Base-by-base conservation (phyloP, 495 filamentous ascomycete species). In the Umbilicaria muhlenbergii region DNA sequence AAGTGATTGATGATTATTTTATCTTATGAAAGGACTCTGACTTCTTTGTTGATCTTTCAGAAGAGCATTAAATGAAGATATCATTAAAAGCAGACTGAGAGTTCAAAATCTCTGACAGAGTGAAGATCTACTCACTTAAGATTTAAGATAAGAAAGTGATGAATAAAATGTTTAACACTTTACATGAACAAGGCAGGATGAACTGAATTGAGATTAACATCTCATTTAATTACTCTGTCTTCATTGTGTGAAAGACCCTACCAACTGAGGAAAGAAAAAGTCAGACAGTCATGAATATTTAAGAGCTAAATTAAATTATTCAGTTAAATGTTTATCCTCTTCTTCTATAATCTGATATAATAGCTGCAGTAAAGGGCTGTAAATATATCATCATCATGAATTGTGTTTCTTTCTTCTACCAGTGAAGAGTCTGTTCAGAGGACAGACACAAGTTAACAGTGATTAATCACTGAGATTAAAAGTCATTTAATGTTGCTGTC, bases 301-400 rank as follows among this genome's bases (percentile, higher is more conserved):
- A 38, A 18, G 33, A 16, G n/a, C 17, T 48, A 16, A 48, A 48
- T 44, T 32, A 38, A 18, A 42, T 47, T 3, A 42, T 24, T 3
- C 8, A 28, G 13, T 5, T 16, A 2, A 24, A 48, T 32, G 5
- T 34, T 5, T 44, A 48, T 32, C 34, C 41, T 5, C n/a, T 43
- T 33, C 21, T 32, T 21, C 21, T 48, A 38, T 32, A 48, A 37
- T 31, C 41, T 7, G 31, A 48, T 44, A 34, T 48, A 37, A 48
- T 35, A 18, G 6, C n/a, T 21, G 18, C 24, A 18, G 35, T 48
- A 12, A 16, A 32, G 18, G 32, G 21, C 19, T 14, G 15, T 31
- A 38, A 17, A 44, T 48, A 48, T 44, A 48, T 48, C 16, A 48
- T 2, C 10, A 31, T 44, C 19, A 28, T 48, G 6, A 17, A 48